These are phyloP conservation scores for Penicillium oxalicum DNA, from an alignment of 2,329 filamentous ascomycete species.

Conservation along the genomic window DNA sequence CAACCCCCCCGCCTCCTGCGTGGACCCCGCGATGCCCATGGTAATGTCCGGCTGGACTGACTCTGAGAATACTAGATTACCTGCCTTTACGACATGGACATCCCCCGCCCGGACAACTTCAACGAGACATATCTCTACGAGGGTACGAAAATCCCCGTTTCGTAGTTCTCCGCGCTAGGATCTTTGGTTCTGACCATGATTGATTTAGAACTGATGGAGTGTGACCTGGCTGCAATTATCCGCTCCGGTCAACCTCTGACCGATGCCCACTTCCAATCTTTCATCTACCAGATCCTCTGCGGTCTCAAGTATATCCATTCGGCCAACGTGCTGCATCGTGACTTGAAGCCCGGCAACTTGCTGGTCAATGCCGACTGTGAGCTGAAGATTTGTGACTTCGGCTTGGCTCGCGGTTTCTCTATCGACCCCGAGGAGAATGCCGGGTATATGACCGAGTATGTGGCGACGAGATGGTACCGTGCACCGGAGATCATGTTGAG, in stretches of 20 bases:
- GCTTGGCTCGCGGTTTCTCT: conserved; percentile 91
- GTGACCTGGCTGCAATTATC: conserved; percentile 95
- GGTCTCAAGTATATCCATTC: conserved; percentile 99
- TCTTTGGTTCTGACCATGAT: conserved; percentile 8
- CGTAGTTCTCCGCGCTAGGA: too few species aligned
- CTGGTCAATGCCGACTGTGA: conserved; percentile 98
- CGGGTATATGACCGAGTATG: conserved; percentile 99
- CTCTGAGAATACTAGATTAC: conserved; percentile 64
- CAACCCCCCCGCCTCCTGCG: neutral
- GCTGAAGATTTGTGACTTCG: conserved; percentile 98
- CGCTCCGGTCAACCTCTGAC: conserved; percentile 94
- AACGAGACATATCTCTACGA: conserved; percentile 99
- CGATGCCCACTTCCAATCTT: conserved; percentile 98
- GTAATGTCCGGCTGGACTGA: conserved; percentile 32
- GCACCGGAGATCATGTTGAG: conserved; percentile 99
- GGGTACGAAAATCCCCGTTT: conserved; percentile 49
- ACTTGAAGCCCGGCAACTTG: conserved; percentile 93
- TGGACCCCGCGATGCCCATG: neutral
- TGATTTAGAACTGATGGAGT: conserved; percentile 87
- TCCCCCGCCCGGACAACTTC: conserved; percentile 93
- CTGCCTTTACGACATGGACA: conserved; percentile 99
- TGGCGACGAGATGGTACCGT: conserved; percentile 97
- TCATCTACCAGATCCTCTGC: conserved; percentile 99
- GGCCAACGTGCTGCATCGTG: conserved; percentile 92
- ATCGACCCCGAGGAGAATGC: conserved; percentile 97